Percentiles rank a stretch among this genome's conserved stretches.
Evolutionary conservation across 2,329 filamentous ascomycete genomes (phyloP).

Genomic region (Colletotrichum costaricense): DNA sequence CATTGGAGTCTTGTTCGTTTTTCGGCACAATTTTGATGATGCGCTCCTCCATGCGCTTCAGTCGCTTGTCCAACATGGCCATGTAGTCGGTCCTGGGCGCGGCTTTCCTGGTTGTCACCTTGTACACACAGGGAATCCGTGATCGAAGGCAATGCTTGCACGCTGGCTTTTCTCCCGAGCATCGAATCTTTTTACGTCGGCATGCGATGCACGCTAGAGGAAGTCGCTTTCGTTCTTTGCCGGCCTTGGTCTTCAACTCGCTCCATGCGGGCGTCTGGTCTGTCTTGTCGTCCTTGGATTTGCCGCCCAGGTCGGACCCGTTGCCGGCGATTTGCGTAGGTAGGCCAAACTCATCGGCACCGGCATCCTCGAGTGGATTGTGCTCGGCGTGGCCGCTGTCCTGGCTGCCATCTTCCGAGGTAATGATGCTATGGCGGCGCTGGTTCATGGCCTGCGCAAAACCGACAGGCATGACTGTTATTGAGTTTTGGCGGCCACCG

Average conservation of each 20-base stretch:
- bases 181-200: slow-evolving; percentile 96
- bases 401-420: slow-evolving; percentile 58
- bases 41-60: slow-evolving; percentile 97
- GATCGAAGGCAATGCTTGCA: slow-evolving; percentile 97
- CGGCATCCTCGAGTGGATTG: slow-evolving; percentile 63
- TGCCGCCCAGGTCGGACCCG: slow-evolving; percentile 64
- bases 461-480: slow-evolving; percentile 47
- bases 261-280: slow-evolving; percentile 77
- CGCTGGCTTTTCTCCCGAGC: slow-evolving; percentile 95
- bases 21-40: slow-evolving; percentile 97
- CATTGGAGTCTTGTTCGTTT: slow-evolving; percentile 75
- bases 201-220: slow-evolving; percentile 96
- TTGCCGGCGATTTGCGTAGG: slow-evolving; percentile 58
- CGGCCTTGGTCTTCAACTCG: slow-evolving; percentile 89
- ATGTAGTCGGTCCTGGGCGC: slow-evolving; percentile 97
- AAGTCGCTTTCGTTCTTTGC: slow-evolving; percentile 93
- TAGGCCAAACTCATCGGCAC: slow-evolving; percentile 70
- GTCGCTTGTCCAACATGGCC: slow-evolving; percentile 96
- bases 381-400: slow-evolving; percentile 55
- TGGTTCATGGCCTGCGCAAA: slow-evolving; percentile 38
- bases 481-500: slow-evolving; percentile 50
- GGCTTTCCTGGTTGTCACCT: slow-evolving; percentile 93
- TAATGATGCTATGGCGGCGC: slow-evolving; percentile 47
- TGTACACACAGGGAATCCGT: slow-evolving; percentile 96
- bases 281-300: slow-evolving; percentile 67